Percentiles rank a stretch among this genome's conserved stretches.
These are phyloP conservation scores for Komagataella mondaviorum DNA, from an alignment of 805 yeast genomes.

Conservation along the genomic window DNA sequence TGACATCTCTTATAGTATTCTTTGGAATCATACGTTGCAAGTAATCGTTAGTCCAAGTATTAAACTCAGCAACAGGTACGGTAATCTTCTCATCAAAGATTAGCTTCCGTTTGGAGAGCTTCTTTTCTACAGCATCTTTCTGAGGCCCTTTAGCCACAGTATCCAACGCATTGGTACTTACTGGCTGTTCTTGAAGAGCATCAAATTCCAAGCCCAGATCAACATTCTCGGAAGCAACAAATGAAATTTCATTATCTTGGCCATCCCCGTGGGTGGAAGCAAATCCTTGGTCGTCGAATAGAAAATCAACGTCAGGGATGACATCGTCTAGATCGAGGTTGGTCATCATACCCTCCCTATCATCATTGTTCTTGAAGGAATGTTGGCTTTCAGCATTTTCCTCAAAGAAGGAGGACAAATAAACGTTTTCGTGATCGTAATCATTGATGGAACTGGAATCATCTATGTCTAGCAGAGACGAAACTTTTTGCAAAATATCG, in stretches of 20 bases:
- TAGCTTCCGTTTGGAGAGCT: neutral
- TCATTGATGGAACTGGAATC: neutral
- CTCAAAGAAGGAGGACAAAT: neutral
- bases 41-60: neutral
- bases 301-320: neutral
- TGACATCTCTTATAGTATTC: neutral
- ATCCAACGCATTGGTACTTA: neutral
- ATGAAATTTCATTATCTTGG: neutral
- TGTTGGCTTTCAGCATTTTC: neutral
- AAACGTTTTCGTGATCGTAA: neutral
- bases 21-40: neutral
- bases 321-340: neutral
- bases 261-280: neutral
- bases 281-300: neutral
- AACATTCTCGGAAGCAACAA: neutral
- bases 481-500: conserved; percentile 13
- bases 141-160: neutral
- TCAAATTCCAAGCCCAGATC: neutral
- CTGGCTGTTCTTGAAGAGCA: neutral
- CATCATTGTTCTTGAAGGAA: neutral
- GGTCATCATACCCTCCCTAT: neutral
- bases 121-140: neutral
- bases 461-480: neutral
- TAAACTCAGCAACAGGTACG: neutral
- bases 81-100: neutral